Base-by-base conservation (phyloP, 208 protist species). In the Leishmania braziliensis region DNA sequence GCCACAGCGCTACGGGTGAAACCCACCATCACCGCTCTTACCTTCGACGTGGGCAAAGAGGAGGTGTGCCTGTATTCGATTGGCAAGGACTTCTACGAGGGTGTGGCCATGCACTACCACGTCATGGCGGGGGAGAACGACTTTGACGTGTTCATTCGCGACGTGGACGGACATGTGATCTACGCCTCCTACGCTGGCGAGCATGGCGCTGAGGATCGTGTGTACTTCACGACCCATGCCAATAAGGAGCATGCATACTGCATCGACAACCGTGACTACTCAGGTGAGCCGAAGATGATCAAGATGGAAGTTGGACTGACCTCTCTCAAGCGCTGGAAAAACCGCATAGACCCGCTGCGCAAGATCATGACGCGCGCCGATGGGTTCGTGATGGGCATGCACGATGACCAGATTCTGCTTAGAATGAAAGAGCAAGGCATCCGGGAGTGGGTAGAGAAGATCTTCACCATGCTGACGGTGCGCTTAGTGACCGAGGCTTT, bases 341-440 rank as follows among this genome's bases (percentile, higher is more conserved):
- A 81, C 77, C 84, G 89, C 58, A 92, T 97, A 74, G 93, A 97
- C 75, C 92, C 93, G 3, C 90, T 97, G 20, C 87, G 78, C 50
- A 91, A 87, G 71, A 68, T 89, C 26, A 95, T 97, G 93, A 72
- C 81, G 36, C 63, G 75, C n/a, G 88, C 91, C 10, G 91, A 96
- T n/a, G 87, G 91, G 58, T 88, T 88, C 46, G 91, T 97, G 69
- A 81, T 96, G 48, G 94, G 90, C 5, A 80, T 96, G 83, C 84
- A 91, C 66, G 87, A 95, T 8, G 96, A 98, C 66, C 93, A 97
- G 78, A 92, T 96, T 50, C 72, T 95, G 46, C 82, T 95, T 56
- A 86, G 93, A 0, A 66, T 94, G 33, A 91, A 93, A 39, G 93
- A 98, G 80, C 36, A 81, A 20, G 79, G 58, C 48, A 77, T 97